A percentile compares a stretch with the other conserved stretches of the same genome.
Conservation (phyloP, 108 stramenopile species). For the Ochromonas danica region DNA sequence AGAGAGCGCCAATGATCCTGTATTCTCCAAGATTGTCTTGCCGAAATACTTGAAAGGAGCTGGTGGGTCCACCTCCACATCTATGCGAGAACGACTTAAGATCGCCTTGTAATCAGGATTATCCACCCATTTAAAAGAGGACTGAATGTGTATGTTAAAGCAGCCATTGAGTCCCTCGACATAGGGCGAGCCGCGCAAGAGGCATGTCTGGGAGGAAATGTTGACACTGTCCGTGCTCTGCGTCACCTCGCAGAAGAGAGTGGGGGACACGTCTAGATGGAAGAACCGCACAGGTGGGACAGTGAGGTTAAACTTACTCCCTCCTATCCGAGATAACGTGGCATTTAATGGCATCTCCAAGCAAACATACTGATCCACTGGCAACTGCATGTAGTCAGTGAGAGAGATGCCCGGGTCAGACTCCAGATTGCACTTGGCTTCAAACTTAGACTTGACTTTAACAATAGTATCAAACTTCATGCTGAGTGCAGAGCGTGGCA, state of each 20-base stretch:
- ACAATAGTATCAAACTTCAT: background rate
- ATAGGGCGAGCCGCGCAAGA: constrained; percentile 1
- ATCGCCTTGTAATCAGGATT: background rate
- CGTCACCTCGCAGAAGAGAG: background rate
- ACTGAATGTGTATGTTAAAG: background rate
- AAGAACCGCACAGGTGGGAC: constrained; percentile 2
- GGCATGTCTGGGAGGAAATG: background rate
- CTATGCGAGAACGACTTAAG: background rate
- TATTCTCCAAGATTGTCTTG: constrained; percentile 2
- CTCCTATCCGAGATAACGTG: background rate
- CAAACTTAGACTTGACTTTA: background rate
- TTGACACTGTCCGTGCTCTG: background rate
- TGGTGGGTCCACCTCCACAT: constrained; percentile 5
- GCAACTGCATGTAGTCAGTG: constrained; percentile 2
- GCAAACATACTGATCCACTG: constrained; percentile 21
- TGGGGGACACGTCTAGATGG: constrained; percentile 10
- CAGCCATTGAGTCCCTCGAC: constrained; percentile 6
- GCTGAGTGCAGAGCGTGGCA: too few species aligned
- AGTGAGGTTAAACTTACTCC: background rate
- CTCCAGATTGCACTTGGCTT: background rate
- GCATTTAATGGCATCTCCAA: constrained; percentile 16
- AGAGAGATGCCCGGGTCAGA: background rate
- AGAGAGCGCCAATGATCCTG: background rate
- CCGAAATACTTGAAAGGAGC: constrained; percentile 3
- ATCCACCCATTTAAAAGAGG: background rate